These are phyloP conservation scores for Musa troglodytarum DNA, from an alignment of 176 grass and related monocot genomes.

Conservation along the genomic window DNA sequence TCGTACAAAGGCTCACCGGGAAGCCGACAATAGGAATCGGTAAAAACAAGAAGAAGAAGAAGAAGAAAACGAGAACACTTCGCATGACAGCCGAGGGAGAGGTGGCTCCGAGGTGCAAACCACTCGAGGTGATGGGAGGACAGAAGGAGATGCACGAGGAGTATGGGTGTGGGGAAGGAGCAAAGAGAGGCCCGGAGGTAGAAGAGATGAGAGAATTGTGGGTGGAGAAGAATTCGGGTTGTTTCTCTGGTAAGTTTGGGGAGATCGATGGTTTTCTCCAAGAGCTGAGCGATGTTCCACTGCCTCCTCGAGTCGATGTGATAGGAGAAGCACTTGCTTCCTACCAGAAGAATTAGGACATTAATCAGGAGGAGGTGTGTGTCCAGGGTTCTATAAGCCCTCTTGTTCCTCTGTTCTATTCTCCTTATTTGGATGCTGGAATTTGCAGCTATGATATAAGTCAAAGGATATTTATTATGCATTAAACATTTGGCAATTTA, in stretches of 20 bases:
- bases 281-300: constrained; percentile 1
- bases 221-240: neutral
- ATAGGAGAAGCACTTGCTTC: no score
- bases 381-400: no score
- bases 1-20: constrained; percentile 21
- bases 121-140: neutral
- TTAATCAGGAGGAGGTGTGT: no score
- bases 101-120: neutral
- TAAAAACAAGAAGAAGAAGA: neutral
- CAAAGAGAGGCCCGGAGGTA: neutral
- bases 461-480: no score
- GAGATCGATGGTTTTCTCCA: constrained; percentile 7
- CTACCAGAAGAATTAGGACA: no score
- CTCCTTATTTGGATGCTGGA: no score
- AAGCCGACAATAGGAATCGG: neutral
- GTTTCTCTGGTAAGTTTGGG: neutral
- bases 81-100: neutral
- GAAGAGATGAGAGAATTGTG: neutral
- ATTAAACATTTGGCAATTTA: no score
- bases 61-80: neutral
- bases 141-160: neutral
- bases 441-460: no score
- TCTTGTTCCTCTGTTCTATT: no score
- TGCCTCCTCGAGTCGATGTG: neutral
- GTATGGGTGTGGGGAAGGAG: neutral